A percentile compares a stretch with the other conserved stretches of the same genome.
phyloP scores from a whole-genome alignment of 345 rosid genomes.

The Syzygium jambos region DNA sequence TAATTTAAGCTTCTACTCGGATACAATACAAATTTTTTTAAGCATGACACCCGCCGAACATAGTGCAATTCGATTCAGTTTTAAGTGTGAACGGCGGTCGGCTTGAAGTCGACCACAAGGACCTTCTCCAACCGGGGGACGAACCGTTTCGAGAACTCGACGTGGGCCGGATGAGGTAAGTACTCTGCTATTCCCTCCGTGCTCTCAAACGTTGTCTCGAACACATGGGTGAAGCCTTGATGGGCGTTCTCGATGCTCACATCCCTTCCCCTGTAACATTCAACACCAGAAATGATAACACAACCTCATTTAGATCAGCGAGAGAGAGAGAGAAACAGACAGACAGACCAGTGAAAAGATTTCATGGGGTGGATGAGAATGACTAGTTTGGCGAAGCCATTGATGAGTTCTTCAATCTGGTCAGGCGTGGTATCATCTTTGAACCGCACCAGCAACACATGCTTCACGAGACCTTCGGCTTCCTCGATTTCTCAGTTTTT shows the following conservation, averaged over 20 bases:
- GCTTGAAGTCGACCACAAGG: not conserved
- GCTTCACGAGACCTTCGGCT: conserved; percentile 62
- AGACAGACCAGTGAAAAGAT: conserved; percentile 54
- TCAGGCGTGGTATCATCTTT: conserved; percentile 36
- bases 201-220: not conserved
- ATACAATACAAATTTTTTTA: not conserved
- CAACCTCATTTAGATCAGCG: too few relatives aligned
- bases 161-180: not conserved
- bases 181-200: not conserved
- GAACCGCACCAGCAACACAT: conserved; percentile 58
- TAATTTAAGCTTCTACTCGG: not conserved
- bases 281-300: too few relatives aligned
- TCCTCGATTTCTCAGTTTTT: conserved; percentile 36
- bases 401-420: conserved; percentile 47
- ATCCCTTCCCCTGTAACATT: too few relatives aligned
- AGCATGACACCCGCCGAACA: not conserved
- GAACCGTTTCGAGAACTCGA: not conserved
- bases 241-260: not conserved
- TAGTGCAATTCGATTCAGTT: too few relatives aligned
- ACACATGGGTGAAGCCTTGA: not conserved
- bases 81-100: not conserved
- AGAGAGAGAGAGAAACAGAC: too few relatives aligned
- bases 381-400: conserved; percentile 64
- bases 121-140: not conserved
- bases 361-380: conserved; percentile 69